Evolutionary conservation across 225 moss, liverwort and hornwort species (phyloP), one percentile per base, ranked within the genome.

Genomic region (Antitrichia curtipendula): DNA sequence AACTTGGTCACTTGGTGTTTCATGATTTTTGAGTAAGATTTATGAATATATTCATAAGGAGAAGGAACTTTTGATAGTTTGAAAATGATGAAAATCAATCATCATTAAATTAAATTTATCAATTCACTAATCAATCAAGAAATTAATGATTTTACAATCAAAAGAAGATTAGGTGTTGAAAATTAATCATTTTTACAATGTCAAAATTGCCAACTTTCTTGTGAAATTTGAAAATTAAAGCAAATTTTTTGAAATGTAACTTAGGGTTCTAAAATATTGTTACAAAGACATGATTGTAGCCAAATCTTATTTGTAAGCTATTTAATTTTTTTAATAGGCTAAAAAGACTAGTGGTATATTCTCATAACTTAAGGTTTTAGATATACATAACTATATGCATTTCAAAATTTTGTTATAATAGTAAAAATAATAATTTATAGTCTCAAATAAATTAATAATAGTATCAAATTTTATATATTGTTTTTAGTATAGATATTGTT

Each of bases 171-270:
- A 50, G 13, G 1, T 21, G 5, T 50, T 34, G 5, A 32, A 50
- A 50, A 34, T 5, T 52, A 54, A 54, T 54, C 24, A 54, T n/a
- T 16, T 77, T 77, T 0, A 15, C 0, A 77, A 0, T n/a, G 1
- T 10, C 24, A 54, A n/a, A 76, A 3, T 1, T 76, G 36, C 3
- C 23, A 34, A 53, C 2, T 2, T 23, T 36, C 4, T 15, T n/a
- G 4, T 23, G 2, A 76, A 53, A 54, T 25, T 9, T 16, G 8
- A 54, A 54, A 28, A 45, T 45, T 45, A 45, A 47, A 25, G 1
- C 0, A 24, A 24, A n/a, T 16, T 16, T 4, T 16, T 54, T n/a
- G 9, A 16, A n/a, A 54, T n/a, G 0, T 53, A n/a, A 4, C 0
- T 6, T 1, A 12, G 12, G 5, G 0, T 47, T 4, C 2, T 49